These are phyloP conservation scores for Acanthamoeba sp. DNA, from an alignment of 208 protist species.

Conservation along the genomic window DNA sequence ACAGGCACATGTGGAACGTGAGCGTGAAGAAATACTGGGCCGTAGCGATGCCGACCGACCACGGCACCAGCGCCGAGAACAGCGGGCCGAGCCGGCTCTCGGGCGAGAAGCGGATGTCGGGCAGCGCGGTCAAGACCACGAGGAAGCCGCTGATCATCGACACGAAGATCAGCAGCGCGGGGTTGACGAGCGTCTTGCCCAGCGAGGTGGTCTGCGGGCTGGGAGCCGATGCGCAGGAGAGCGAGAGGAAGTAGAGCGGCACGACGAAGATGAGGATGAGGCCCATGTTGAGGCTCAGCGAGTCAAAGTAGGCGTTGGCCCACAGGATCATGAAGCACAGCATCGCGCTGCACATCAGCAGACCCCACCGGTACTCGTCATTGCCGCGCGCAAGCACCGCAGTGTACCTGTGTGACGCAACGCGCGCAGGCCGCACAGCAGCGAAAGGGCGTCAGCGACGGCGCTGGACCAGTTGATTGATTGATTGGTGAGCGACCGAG, in stretches of 20 bases:
- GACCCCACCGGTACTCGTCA: slow-evolving; percentile 22
- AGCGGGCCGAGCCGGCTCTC: neutral
- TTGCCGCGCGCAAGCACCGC: slow-evolving; percentile 25
- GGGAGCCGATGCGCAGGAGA: neutral
- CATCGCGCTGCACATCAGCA: neutral
- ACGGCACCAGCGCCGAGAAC: neutral
- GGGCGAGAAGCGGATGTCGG: slow-evolving; percentile 13
- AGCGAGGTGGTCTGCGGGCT: neutral
- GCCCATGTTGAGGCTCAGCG: slow-evolving; percentile 30
- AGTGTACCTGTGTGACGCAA: too few species aligned
- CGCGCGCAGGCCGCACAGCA: too few species aligned
- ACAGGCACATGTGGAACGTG: slow-evolving; percentile 51
- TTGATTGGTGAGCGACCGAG: too few species aligned
- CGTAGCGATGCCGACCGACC: neutral
- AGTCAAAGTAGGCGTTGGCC: slow-evolving; percentile 48
- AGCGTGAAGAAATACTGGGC: slow-evolving; percentile 57
- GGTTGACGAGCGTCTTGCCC: slow-evolving; percentile 42
- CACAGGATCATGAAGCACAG: slow-evolving; percentile 44
- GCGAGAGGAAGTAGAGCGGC: slow-evolving; percentile 15
- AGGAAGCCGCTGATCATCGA: slow-evolving; percentile 52
- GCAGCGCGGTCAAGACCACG: slow-evolving; percentile 43
- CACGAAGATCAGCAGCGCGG: slow-evolving; percentile 43
- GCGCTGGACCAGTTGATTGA: too few species aligned
- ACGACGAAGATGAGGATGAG: slow-evolving; percentile 51
- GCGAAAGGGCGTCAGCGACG: too few species aligned